Evolutionary conservation across 768 basidiomycete genomes (phyloP), one percentile per base, ranked within the genome.

Genomic region (Panus rudis): DNA sequence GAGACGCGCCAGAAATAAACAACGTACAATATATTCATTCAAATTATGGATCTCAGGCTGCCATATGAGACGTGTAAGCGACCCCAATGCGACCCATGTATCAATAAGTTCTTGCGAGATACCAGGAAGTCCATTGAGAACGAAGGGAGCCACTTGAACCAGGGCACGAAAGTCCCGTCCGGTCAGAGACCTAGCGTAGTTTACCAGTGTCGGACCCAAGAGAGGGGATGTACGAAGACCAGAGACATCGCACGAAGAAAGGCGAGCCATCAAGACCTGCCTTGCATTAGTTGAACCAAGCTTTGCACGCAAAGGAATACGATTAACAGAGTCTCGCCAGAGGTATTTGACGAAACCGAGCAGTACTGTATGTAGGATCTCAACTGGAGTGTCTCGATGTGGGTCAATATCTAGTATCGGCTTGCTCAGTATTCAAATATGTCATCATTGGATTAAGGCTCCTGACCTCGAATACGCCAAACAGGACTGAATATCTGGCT

Each of bases 321-420:
- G 23, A 6, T 37, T 24, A 5, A 54, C 42, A 2, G 56, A 52
- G 52, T 74, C 70, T 0, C 64, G 59, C 71, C 72, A 75, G 23
- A 70, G 61, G 46, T 74, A 75, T 37, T 75, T 74, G 39, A 73
- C 60, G 51, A 71, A 62, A 0, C 71, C 70, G 2, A 73, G 63
- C 0, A 73, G 55, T 19, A 72, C 52, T 3, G 66, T 63, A 48
- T 73, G 72, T 0, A 73, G 54, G 19, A 72, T 66, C 44, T 73
- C 69, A 0, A 71, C 66, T 4, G 70, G 69, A 1, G 70, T 69
- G 45, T 72, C 71, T 10, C 25, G 40, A 45, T 73, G 63, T 2
- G 70, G 63, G 48, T 75, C 64, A 0, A 73, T 45, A 3, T 58
- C 71, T 71, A 22, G 21, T n/a, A n/a, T 13, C 11, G 13, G n/a